Evolutionary conservation across 2,329 filamentous ascomycete species (phyloP).

Genomic region (Fusarium brevicatenulatum): DNA sequence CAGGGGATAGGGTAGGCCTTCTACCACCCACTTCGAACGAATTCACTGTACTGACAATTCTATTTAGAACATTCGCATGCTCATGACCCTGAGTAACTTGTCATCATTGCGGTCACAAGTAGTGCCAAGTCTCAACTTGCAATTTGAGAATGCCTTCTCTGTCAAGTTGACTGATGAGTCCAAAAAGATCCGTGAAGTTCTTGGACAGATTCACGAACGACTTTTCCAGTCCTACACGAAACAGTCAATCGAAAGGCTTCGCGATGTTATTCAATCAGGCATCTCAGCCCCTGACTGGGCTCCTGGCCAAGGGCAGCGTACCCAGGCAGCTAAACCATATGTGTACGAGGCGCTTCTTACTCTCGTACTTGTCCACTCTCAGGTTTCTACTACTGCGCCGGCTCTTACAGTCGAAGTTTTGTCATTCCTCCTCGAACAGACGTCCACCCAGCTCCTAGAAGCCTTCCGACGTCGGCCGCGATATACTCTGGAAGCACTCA

Average conservation of each 20-base stretch:
- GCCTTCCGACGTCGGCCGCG: slow-evolving; percentile 75
- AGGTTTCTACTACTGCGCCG: slow-evolving; percentile 82
- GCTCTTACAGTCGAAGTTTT: slow-evolving; percentile 84
- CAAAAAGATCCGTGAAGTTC: slow-evolving; percentile 89
- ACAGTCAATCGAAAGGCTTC: slow-evolving; percentile 75
- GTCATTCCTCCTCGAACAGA: slow-evolving; percentile 85
- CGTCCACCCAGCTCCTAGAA: slow-evolving; percentile 81
- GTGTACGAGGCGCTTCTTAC: slow-evolving; percentile 87
- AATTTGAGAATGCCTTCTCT: slow-evolving; percentile 93
- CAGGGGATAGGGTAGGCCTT: slow-evolving; percentile 64
- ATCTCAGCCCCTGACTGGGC: slow-evolving; percentile 78
- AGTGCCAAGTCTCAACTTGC: slow-evolving; percentile 86
- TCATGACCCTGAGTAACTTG: slow-evolving; percentile 93
- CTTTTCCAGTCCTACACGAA: slow-evolving; percentile 94
- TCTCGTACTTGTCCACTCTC: slow-evolving; percentile 91
- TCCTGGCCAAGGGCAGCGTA: slow-evolving; percentile 65
- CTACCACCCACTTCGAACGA: not conserved
- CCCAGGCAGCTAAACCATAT: slow-evolving; percentile 84
- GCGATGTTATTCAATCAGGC: slow-evolving; percentile 76
- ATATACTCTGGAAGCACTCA: slow-evolving; percentile 83
- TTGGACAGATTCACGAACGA: slow-evolving; percentile 87
- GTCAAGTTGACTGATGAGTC: slow-evolving; percentile 94
- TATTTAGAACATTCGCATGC: slow-evolving; percentile 84
- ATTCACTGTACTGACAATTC: slow-evolving; percentile 40
- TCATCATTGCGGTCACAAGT: slow-evolving; percentile 82